Conservation (phyloP, 1,139 yeast species). For the Arxiozyma telluris region DNA sequence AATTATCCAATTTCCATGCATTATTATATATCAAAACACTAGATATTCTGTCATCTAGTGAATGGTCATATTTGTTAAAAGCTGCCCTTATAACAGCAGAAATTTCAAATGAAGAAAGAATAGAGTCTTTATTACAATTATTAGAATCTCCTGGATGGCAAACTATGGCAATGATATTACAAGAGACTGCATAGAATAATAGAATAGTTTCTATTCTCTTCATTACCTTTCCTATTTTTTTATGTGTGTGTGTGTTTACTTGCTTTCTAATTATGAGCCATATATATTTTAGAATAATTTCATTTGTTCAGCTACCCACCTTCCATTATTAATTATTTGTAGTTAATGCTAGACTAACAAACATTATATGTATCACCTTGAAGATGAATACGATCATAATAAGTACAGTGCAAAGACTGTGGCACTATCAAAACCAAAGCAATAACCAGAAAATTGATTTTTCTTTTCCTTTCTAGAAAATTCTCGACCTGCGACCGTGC, state of each 20-base stretch:
- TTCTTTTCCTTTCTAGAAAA: neutral
- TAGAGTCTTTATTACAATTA: constrained; percentile 44
- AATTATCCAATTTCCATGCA: constrained; percentile 64
- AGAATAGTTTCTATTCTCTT: neutral
- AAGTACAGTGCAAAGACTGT: too few relatives aligned
- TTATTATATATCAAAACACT: constrained; percentile 46
- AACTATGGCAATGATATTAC: constrained; percentile 29
- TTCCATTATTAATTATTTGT: neutral
- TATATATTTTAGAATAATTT: too few relatives aligned
- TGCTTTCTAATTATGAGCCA: too few relatives aligned
- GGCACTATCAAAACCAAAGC: neutral
- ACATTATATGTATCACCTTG: too few relatives aligned
- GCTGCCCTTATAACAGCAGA: constrained; percentile 33
- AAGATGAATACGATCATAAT: too few relatives aligned
- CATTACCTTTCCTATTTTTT: neutral
- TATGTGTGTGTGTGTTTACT: neutral
- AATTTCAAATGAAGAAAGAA: neutral
- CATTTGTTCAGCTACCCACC: neutral
- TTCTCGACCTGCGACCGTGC: neutral
- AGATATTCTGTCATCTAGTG: constrained; percentile 46
- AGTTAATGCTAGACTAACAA: neutral
- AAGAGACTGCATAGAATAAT: constrained; percentile 17
- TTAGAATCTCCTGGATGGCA: constrained; percentile 31
- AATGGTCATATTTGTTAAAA: constrained; percentile 40
- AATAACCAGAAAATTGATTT: neutral